Percentiles rank a stretch among this genome's conserved stretches.
Evolutionary conservation across 2,329 filamentous ascomycete genomes (phyloP).

Genomic region (Lasiodiplodia sp.): DNA sequence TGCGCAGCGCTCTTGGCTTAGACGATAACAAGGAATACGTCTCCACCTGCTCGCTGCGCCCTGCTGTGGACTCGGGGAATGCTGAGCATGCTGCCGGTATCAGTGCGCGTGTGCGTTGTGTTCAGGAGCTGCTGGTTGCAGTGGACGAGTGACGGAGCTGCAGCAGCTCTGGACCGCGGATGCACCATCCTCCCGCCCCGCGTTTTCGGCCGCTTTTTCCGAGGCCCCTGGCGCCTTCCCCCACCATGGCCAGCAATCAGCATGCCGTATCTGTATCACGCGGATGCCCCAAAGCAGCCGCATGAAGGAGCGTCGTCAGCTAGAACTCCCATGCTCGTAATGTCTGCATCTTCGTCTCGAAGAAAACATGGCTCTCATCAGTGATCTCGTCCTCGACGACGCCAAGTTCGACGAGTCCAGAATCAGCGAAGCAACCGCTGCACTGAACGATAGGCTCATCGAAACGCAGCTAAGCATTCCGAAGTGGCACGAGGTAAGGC

Average conservation of each 20-base stretch:
- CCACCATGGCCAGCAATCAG: conserved; percentile 4
- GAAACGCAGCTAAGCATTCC: conserved; percentile 6
- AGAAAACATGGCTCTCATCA: conserved; percentile 19
- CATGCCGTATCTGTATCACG: not conserved
- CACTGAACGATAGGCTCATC: conserved; percentile 17
- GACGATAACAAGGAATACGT: conserved; percentile 25
- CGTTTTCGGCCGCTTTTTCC: conserved; percentile 24
- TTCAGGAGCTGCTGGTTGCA: not conserved
- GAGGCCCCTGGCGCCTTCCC: conserved; percentile 8
- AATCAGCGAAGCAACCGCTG: conserved; percentile 14
- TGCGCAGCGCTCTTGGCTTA: conserved; percentile 26
- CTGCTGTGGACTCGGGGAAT: not conserved
- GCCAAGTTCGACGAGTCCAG: conserved; percentile 17
- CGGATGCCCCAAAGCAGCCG: not conserved
- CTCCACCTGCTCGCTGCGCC: conserved; percentile 16
- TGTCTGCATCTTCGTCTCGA: not conserved
- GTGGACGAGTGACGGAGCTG: conserved; percentile 4
- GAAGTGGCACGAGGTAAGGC: conserved; percentile 29
- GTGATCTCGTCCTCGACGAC: conserved; percentile 23
- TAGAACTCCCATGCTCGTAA: not conserved
- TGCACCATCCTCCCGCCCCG: conserved; percentile 11
- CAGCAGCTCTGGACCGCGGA: not conserved
- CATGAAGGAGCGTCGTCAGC: not conserved
- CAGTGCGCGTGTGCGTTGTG: not conserved
- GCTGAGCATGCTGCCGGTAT: not conserved